These are phyloP conservation scores for Thoreauomyces humboldtii DNA, from an alignment of 192 early-diverging fungal genomes.

Conservation along the genomic window DNA sequence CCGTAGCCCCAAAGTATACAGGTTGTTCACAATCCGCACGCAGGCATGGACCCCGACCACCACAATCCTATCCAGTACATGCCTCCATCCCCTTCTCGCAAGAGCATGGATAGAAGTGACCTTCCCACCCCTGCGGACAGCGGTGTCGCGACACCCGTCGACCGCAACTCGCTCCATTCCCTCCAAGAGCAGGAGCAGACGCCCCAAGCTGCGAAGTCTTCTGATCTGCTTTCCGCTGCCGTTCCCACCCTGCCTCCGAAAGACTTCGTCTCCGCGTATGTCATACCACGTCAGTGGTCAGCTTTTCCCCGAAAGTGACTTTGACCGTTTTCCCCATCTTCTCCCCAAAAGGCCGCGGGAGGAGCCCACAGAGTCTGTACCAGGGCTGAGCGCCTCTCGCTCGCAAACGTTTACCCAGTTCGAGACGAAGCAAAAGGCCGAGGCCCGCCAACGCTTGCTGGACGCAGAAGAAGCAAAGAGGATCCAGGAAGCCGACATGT, in stretches of 20 bases:
- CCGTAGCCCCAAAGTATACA: too few relatives aligned
- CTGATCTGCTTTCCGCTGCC: too few relatives aligned
- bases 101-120: too few relatives aligned
- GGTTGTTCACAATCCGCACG: too few relatives aligned
- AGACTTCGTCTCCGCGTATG: too few relatives aligned
- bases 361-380: neutral
- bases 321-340: neutral
- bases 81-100: neutral
- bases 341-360: neutral
- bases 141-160: constrained; percentile 3
- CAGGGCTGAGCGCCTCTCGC: neutral
- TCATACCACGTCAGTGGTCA: too few relatives aligned
- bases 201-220: too few relatives aligned
- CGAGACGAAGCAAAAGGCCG: constrained; percentile 17
- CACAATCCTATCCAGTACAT: constrained; percentile 24
- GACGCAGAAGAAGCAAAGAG: constrained; percentile 14
- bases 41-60: too few relatives aligned
- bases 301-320: too few relatives aligned
- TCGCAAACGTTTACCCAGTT: constrained; percentile 20
- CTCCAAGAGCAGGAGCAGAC: neutral
- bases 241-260: too few relatives aligned
- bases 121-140: neutral
- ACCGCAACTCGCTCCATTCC: neutral
- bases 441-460: constrained; percentile 3
- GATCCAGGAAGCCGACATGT: constrained; percentile 30